Evolutionary conservation across 331 rosid species (phyloP).

Genomic region (Telfairia occidentalis): DNA sequence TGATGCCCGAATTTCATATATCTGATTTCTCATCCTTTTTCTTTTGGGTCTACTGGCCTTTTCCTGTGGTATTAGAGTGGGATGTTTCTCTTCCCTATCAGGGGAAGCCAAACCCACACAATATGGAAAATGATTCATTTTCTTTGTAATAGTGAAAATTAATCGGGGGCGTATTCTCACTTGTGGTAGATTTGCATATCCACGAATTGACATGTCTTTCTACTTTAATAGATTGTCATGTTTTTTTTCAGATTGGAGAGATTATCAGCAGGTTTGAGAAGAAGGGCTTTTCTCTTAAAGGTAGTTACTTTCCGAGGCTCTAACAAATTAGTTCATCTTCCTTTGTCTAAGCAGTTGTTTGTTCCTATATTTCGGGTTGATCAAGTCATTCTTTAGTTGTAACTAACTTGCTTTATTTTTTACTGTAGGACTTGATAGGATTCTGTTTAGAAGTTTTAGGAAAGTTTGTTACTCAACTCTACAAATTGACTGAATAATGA

Average conservation of each 20-base stretch:
- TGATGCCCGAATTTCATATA: not conserved
- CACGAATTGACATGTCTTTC: not conserved
- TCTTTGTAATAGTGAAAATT: not conserved
- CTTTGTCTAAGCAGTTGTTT: no score
- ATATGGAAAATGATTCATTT: not conserved
- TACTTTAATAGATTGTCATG: not conserved
- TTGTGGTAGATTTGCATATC: not conserved
- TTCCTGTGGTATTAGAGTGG: not conserved
- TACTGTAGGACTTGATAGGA: no score
- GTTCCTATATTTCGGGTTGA: no score
- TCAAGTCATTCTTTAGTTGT: no score
- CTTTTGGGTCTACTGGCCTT: not conserved
- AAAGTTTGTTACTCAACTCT: no score
- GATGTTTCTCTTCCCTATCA: not conserved
- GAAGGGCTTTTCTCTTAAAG: constrained; percentile 81
- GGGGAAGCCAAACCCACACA: no score
- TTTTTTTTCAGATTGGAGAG: constrained; percentile 57
- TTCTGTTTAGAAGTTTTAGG: no score
- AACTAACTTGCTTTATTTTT: no score
- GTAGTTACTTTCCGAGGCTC: constrained; percentile 17
- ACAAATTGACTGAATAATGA: no score
- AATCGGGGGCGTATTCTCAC: not conserved
- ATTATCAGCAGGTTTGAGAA: constrained; percentile 87
- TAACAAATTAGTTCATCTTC: no score
- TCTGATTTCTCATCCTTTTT: not conserved